These are phyloP conservation scores for Ophiostoma novo-ulmi DNA, from an alignment of 2,329 filamentous ascomycete genomes.

Conservation along the genomic window DNA sequence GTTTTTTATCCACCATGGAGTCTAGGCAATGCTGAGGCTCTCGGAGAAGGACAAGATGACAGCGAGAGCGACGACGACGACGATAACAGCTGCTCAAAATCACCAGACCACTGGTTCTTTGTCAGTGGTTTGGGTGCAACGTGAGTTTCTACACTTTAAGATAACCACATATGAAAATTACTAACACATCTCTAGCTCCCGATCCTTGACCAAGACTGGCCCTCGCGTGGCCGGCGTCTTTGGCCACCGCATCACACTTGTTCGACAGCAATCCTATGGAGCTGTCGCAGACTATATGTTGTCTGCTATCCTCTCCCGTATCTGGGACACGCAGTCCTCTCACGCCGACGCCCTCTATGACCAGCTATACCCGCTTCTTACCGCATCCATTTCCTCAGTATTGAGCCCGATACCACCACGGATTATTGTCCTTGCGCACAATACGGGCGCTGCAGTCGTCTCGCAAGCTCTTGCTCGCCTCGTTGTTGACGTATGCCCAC, in stretches of 20 bases:
- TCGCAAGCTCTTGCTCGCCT: conserved; percentile 38
- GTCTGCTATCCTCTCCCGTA: conserved; percentile 33
- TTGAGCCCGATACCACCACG: conserved; percentile 25
- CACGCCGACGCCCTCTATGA: conserved; percentile 35
- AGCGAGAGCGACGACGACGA: conserved; percentile 18
- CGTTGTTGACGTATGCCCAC: conserved; percentile 37
- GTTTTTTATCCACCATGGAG: conserved; percentile 22
- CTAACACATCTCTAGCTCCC: conserved; percentile 29
- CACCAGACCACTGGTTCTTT: conserved; percentile 36
- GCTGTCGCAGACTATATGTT: conserved; percentile 48
- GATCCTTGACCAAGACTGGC: conserved; percentile 33
- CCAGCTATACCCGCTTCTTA: conserved; percentile 37
- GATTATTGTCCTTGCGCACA: conserved; percentile 40
- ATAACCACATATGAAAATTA: not conserved
- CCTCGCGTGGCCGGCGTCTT: conserved; percentile 37
- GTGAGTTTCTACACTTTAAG: conserved; percentile 25
- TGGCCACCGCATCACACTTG: conserved; percentile 43
- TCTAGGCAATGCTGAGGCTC: too few species aligned
- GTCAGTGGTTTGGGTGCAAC: conserved; percentile 35
- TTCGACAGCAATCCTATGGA: conserved; percentile 48
- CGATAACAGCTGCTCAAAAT: conserved; percentile 30
- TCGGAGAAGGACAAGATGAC: too few species aligned
- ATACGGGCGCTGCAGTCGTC: conserved; percentile 36
- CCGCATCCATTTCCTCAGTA: not conserved
- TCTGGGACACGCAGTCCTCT: conserved; percentile 28